Conservation (phyloP, 805 yeast genomes). For the Phaffomyces antillensis region DNA sequence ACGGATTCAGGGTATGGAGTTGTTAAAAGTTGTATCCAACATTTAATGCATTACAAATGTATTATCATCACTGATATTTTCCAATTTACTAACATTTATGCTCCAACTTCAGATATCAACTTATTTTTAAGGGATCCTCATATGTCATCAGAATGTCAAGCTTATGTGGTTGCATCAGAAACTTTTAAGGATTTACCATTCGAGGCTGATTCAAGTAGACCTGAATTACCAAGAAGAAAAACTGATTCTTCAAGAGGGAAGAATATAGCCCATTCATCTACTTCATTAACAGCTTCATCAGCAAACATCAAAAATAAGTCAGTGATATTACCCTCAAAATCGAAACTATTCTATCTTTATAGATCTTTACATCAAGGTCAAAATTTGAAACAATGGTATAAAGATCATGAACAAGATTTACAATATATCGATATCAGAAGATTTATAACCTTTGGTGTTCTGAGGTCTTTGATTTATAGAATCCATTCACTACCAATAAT, state of each 20-base stretch:
- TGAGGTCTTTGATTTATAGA: constrained; percentile 75
- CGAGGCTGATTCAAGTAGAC: constrained; percentile 10
- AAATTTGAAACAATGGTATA: constrained; percentile 75
- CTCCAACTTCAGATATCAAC: constrained; percentile 76
- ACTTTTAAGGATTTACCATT: constrained; percentile 30
- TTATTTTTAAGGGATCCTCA: constrained; percentile 54
- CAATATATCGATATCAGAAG: constrained; percentile 72
- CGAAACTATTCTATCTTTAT: constrained; percentile 65
- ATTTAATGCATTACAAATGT: constrained; percentile 83
- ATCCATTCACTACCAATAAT: constrained; percentile 63
- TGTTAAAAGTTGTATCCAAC: constrained; percentile 84
- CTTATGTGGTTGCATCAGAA: constrained; percentile 54
- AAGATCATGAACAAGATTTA: constrained; percentile 52
- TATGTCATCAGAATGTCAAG: constrained; percentile 79
- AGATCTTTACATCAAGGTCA: constrained; percentile 72
- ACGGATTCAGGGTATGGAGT: constrained; percentile 76
- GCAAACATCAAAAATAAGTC: constrained; percentile 6
- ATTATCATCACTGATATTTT: constrained; percentile 79
- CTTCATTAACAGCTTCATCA: constrained; percentile 11
- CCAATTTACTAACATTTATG: constrained; percentile 82
- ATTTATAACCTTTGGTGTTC: constrained; percentile 79
- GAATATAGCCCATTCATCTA: constrained; percentile 5
- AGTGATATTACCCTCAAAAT: constrained; percentile 48
- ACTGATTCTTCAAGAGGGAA: constrained; percentile 4
- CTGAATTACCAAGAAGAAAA: background rate